These are phyloP conservation scores for Diophrys appendiculata DNA, from an alignment of 73 alveolate species.

Conservation along the genomic window DNA sequence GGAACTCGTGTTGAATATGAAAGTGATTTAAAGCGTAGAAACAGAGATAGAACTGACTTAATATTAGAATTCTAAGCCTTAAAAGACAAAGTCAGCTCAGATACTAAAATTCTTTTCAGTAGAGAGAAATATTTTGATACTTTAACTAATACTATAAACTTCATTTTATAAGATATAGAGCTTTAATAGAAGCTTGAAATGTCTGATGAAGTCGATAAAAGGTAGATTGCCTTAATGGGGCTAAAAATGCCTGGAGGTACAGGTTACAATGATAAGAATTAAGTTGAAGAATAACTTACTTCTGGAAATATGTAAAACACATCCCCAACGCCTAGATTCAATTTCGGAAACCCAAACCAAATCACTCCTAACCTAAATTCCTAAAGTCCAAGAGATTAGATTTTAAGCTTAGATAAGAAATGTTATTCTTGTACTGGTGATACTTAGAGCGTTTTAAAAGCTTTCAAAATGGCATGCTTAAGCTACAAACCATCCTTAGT, in stretches of 20 bases:
- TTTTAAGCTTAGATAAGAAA: constrained; percentile 13
- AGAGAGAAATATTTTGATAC: neutral
- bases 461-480: constrained; percentile 45
- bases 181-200: neutral
- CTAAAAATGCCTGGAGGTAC: neutral
- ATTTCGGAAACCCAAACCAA: no score
- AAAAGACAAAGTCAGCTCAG: neutral
- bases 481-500: constrained; percentile 19
- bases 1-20: neutral
- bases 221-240: neutral
- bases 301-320: no score
- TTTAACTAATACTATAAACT: neutral
- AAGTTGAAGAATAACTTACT: no score
- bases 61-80: neutral
- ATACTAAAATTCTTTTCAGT: neutral
- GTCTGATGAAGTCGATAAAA: neutral
- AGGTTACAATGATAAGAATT: neutral
- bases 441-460: constrained; percentile 6
- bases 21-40: neutral
- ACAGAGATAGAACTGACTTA: neutral
- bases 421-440: constrained; percentile 13
- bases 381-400: no score
- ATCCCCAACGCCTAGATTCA: no score
- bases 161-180: neutral
- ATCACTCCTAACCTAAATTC: no score